A percentile compares a stretch with the other conserved stretches of the same genome.
Evolutionary conservation across 805 yeast genomes (phyloP).

Genomic region (Wickerhamiella hasegawae): DNA sequence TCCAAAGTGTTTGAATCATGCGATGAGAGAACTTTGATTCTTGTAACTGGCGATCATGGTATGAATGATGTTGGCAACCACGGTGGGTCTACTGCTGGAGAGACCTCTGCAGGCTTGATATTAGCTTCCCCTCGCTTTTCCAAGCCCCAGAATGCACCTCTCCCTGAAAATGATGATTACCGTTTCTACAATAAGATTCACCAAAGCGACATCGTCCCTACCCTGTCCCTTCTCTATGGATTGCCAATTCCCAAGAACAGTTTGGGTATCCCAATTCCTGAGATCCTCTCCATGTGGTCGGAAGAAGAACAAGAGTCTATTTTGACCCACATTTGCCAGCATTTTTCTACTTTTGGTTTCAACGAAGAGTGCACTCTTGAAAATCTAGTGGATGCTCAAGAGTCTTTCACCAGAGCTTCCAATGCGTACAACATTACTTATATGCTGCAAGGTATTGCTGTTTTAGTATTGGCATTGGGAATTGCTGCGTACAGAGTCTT

Average conservation of each 20-base stretch:
- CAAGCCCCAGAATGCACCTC: slow-evolving; percentile 13
- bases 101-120: slow-evolving; percentile 71
- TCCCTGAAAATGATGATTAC: slow-evolving; percentile 28
- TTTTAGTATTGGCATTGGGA: slow-evolving; percentile 22
- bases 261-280: slow-evolving; percentile 53
- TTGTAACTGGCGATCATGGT: slow-evolving; percentile 87
- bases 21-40: slow-evolving; percentile 41
- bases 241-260: slow-evolving; percentile 56
- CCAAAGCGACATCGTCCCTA: slow-evolving; percentile 63
- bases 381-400: slow-evolving; percentile 26
- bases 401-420: slow-evolving; percentile 25
- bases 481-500: slow-evolving; percentile 18
- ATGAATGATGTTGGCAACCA: slow-evolving; percentile 94
- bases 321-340: slow-evolving; percentile 16
- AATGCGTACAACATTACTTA: slow-evolving; percentile 53
- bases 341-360: slow-evolving; percentile 3
- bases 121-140: slow-evolving; percentile 48
- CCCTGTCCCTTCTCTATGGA: slow-evolving; percentile 43
- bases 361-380: slow-evolving; percentile 5
- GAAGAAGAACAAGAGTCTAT: slow-evolving; percentile 9
- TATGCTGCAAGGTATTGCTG: slow-evolving; percentile 28
- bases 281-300: slow-evolving; percentile 38
- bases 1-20: slow-evolving; percentile 30
- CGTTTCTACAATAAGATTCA: slow-evolving; percentile 37
- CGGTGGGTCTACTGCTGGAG: slow-evolving; percentile 90